phyloP scores from a whole-genome alignment of 1,284 basidiomycete genomes.

The Microstroma glucosiphilum region DNA sequence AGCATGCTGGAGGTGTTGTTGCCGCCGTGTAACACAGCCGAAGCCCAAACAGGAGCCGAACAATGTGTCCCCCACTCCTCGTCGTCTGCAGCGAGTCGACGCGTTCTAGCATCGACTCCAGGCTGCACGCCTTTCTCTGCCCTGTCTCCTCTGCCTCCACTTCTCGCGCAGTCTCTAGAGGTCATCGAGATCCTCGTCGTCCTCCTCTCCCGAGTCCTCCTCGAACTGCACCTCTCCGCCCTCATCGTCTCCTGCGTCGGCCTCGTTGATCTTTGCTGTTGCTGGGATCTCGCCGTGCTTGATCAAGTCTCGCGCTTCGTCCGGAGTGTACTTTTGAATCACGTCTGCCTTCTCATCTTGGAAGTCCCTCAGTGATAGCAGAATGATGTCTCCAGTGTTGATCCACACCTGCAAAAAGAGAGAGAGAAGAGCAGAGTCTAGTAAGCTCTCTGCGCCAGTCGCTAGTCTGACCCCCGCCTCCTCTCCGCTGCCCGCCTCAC shows the following conservation, averaged over 20 bases:
- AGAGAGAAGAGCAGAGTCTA: neutral
- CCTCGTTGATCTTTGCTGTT: slow-evolving; percentile 98
- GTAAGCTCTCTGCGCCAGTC: no score
- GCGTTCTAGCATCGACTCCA: neutral
- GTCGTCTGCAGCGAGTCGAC: no score
- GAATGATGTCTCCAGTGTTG: slow-evolving; percentile 94
- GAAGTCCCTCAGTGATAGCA: slow-evolving; percentile 95
- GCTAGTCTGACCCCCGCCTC: slow-evolving; percentile 1
- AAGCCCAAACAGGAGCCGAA: no score
- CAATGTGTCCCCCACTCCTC: no score
- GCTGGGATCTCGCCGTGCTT: slow-evolving; percentile 96
- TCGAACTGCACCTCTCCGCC: slow-evolving; percentile 51
- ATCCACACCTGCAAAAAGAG: slow-evolving; percentile 74
- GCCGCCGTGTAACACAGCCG: no score
- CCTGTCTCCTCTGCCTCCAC: neutral
- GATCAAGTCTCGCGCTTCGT: slow-evolving; percentile 76
- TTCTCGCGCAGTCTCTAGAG: slow-evolving; percentile 3
- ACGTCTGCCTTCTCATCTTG: slow-evolving; percentile 99
- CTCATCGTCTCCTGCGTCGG: slow-evolving; percentile 58
- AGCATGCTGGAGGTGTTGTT: no score
- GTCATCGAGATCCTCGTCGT: slow-evolving; percentile 37
- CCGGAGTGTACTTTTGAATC: slow-evolving; percentile 96
- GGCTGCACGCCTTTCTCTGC: neutral
- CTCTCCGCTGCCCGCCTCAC: slow-evolving; percentile 52
- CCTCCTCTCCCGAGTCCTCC: slow-evolving; percentile 47